Conservation (phyloP, 1,284 basidiomycete genomes). For the Sanghuangporus sanghuang region DNA sequence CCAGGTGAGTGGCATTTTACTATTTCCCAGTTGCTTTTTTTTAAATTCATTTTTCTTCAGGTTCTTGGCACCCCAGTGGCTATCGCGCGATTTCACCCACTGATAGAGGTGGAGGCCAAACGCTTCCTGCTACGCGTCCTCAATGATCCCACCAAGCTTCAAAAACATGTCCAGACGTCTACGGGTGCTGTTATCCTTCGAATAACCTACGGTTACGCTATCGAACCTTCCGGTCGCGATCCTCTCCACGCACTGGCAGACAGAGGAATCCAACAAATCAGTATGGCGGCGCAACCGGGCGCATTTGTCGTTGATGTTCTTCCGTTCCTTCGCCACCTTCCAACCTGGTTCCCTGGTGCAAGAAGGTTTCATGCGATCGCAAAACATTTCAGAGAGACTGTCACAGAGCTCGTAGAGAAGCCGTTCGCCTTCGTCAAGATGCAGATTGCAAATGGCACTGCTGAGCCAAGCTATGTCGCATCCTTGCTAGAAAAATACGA, state of each 20-base stretch:
- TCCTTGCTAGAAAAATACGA: constrained; percentile 12
- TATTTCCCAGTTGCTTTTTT: not conserved
- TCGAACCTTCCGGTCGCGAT: constrained; percentile 4
- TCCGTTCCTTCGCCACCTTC: constrained; percentile 12
- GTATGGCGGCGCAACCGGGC: constrained; percentile 16
- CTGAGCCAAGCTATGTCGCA: constrained; percentile 11
- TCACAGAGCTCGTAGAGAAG: constrained; percentile 15
- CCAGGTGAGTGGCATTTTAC: constrained; percentile 1
- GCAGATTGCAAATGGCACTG: constrained; percentile 13
- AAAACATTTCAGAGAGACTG: constrained; percentile 7
- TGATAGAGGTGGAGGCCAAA: constrained; percentile 15
- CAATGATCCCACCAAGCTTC: not conserved
- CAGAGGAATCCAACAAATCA: constrained; percentile 9
- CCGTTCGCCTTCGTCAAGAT: constrained; percentile 15
- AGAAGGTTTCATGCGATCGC: constrained; percentile 1
- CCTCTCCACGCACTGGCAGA: constrained; percentile 14
- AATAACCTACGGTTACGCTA: constrained; percentile 8
- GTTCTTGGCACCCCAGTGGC: constrained; percentile 12
- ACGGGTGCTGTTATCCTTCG: not conserved
- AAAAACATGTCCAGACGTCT: constrained; percentile 10
- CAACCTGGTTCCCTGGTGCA: constrained; percentile 17
- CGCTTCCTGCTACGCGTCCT: constrained; percentile 14
- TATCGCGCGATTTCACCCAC: constrained; percentile 13
- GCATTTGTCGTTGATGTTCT: constrained; percentile 17
- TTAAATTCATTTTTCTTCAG: not conserved